Evolutionary conservation across 164 flowering plant species (phyloP).

Genomic region (Buxus sempervirens): DNA sequence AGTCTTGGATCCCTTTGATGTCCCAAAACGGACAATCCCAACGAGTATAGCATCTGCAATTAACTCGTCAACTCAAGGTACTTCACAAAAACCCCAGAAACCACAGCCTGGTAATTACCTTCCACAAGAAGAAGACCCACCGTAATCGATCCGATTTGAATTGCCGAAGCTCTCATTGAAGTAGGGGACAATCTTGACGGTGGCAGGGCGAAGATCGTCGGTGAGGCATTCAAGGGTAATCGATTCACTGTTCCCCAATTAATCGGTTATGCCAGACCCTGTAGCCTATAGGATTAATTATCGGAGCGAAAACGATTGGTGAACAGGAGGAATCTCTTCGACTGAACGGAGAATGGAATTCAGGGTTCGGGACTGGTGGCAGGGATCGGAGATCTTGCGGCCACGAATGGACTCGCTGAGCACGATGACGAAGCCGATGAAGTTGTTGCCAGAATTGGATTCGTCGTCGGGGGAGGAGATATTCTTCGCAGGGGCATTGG

Average conservation of each 20-base stretch:
- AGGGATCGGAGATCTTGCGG: constrained; percentile 68
- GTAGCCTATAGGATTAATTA: constrained; percentile 57
- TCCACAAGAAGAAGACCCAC: constrained; percentile 59
- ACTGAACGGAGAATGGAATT: constrained; percentile 37
- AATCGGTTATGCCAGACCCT: constrained; percentile 71
- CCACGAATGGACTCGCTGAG: constrained; percentile 67
- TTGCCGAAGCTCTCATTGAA: constrained; percentile 35
- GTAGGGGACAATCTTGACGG: constrained; percentile 26
- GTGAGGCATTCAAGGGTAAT: constrained; percentile 21
- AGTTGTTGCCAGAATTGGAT: constrained; percentile 50
- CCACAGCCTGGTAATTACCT: constrained; percentile 76
- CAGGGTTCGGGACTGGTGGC: constrained; percentile 44
- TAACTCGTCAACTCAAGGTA: constrained; percentile 87
- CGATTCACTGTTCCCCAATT: constrained; percentile 14
- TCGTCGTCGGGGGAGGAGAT: constrained; percentile 64
- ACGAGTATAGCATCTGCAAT: constrained; percentile 31
- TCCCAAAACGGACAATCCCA: too few relatives aligned
- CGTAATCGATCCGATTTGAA: constrained; percentile 30
- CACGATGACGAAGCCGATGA: constrained; percentile 78
- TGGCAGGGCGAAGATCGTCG: constrained; percentile 13
- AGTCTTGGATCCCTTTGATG: too few relatives aligned
- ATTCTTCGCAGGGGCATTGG: constrained; percentile 52
- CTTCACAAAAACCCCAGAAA: constrained; percentile 68
- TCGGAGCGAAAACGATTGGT: constrained; percentile 75
- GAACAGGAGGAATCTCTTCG: constrained; percentile 73